Evolutionary conservation across 257 asterid genomes (phyloP), one percentile per base, ranked within the genome.

Genomic region (Solanum medicagineum): DNA sequence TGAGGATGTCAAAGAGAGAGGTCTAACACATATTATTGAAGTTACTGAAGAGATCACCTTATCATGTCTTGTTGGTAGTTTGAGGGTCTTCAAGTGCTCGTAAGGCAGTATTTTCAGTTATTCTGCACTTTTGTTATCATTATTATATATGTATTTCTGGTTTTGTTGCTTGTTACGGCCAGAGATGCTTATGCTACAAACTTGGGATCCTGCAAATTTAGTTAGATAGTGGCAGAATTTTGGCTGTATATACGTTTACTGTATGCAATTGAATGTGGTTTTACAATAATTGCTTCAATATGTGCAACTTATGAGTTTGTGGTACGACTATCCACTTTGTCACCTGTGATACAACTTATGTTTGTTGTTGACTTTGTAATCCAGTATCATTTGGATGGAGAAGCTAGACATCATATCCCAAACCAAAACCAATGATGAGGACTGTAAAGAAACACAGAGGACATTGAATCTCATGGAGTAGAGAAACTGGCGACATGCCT

Each of bases 331-430:
- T 70, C 16, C 54, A 70, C 79, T 36, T 69, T 36, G 54, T 70
- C 6, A 5, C 79, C 54, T 19, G 79, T 70, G 29, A 10, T 70
- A 32, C 36, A 32, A 32, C 36, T 53, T 79, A 47, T 79, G 29
- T 73, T 73, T 36, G 5, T 79, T 53, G 65, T 29, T 79, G 65
- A 53, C 45, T 17, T 53, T 79, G 83, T 8, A 11, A 53, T 79
- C 83, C 83, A 79, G 83, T 79, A 79, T 79, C 83, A 79, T 79
- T 79, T 79, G 65, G 83, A 53, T 9, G 83, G 83, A 79, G 83
- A 79, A 54, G 65, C 65, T 26, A 79, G 49, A 40, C 83, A 26
- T 26, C 83, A 53, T 79, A 53, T 53, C 53, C 83, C 83, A 53
- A 53, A 53, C 65, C 83, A 56, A 79, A 79, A 53, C n/a, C 19